Evolutionary conservation across 805 yeast genomes (phyloP), one percentile per base, ranked within the genome.

Genomic region (Starmerella tilneyi): DNA sequence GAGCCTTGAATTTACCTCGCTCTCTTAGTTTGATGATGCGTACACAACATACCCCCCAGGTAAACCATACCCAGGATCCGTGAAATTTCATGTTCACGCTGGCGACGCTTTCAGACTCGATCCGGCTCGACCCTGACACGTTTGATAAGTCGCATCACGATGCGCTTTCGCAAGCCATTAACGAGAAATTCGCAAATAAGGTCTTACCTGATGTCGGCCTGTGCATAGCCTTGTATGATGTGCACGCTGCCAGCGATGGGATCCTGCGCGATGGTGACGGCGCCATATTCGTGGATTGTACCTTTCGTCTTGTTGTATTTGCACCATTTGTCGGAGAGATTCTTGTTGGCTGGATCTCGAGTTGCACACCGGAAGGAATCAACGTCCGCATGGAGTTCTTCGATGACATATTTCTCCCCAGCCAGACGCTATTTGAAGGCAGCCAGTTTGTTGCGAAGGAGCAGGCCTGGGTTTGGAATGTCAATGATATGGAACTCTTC

Each of bases 281-380:
- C 8, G 85, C 88, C 1, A 72, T 85, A 4, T 88, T 72, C 56
- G 78, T 84, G 32, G 81, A 79, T 43, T 55, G 81, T 16, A 73
- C 69, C 45, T 84, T 86, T 59, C 66, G 96, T 42, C 70, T 81
- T 38, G 68, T 88, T 9, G 79, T 89, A 2, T 92, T 92, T 72
- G 82, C 88, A 53, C 98, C 98, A 0, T 89, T 89, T 63, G 79
- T 84, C 1, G 98, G 98, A 9, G 98, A 92, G 61, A 76, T 89
- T 7, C 62, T 92, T 21, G 79, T 86, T 0, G 98, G 98, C 1
- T 85, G 94, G 89, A 84, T 92, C 27, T 78, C 85, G 33, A 83
- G 85, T 54, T 84, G 95, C 65, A 74, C 86, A 4, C 74, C 77
- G 19, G 94, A 86, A 44, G 98, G 98, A 2, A 76, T 92, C 49